Evolutionary conservation across 176 grass and related monocot species (phyloP).

Genomic region (Bonia amplexicaulis): DNA sequence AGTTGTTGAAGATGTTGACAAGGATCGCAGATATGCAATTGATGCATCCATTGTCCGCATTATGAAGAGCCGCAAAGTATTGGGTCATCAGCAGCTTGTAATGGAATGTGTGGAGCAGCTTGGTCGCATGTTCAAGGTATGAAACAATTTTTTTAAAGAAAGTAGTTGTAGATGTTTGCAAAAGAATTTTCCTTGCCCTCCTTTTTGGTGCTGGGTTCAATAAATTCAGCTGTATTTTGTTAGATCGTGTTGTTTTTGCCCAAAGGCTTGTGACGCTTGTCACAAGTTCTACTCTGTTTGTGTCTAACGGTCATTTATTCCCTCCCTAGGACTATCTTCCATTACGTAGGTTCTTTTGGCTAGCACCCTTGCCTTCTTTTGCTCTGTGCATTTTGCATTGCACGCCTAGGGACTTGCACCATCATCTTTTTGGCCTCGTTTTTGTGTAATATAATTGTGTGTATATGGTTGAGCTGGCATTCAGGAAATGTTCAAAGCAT

Average conservation of each 20-base stretch:
- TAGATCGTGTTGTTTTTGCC: background rate
- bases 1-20: conserved; percentile 79
- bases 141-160: background rate
- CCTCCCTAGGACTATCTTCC: background rate
- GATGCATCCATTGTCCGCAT: conserved; percentile 79
- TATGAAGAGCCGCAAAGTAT: conserved; percentile 84
- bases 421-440: background rate
- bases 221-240: background rate
- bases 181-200: background rate
- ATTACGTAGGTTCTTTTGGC: background rate
- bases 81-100: conserved; percentile 65
- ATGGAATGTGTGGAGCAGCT: conserved; percentile 79
- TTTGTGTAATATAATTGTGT: background rate
- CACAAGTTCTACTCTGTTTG: background rate
- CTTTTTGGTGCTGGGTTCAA: background rate
- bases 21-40: conserved; percentile 68
- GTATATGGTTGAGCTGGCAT: background rate
- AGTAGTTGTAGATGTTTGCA: background rate
- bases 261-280: background rate
- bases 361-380: background rate
- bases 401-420: background rate
- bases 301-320: background rate
- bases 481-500: background rate
- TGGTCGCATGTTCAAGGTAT: conserved; percentile 75
- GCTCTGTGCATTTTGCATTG: background rate